These are phyloP conservation scores for Cyberlindnera suaveolens DNA, from an alignment of 805 yeast genomes.

Conservation along the genomic window DNA sequence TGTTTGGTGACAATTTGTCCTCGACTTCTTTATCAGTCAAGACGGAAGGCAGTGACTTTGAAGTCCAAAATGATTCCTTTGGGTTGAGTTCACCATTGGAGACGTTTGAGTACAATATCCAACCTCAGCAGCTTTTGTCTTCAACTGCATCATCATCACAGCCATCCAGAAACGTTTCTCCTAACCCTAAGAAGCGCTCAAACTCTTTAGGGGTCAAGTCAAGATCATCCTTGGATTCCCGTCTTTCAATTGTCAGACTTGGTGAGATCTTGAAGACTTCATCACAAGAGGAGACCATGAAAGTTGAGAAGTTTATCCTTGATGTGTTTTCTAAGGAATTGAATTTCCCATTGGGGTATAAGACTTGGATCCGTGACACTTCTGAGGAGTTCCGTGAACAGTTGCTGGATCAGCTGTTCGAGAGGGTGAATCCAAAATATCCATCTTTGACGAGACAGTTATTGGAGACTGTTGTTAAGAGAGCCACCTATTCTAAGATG, in stretches of 20 bases:
- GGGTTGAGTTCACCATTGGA: too few relatives aligned
- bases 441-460: constrained; percentile 26
- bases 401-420: constrained; percentile 43
- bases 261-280: constrained; percentile 44
- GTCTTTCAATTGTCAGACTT: constrained; percentile 51
- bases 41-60: too few relatives aligned
- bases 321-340: constrained; percentile 49
- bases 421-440: constrained; percentile 21
- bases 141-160: too few relatives aligned
- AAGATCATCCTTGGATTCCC: constrained; percentile 36
- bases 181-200: background rate
- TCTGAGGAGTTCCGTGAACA: constrained; percentile 42
- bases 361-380: constrained; percentile 84
- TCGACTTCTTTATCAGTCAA: too few relatives aligned
- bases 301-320: constrained; percentile 47
- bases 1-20: too few relatives aligned
- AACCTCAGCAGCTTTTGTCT: too few relatives aligned
- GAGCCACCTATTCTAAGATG: constrained; percentile 78
- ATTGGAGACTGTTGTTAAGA: constrained; percentile 66
- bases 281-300: constrained; percentile 48
- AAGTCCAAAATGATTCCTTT: too few relatives aligned
- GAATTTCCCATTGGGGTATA: constrained; percentile 67
- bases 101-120: too few relatives aligned
- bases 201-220: background rate
- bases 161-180: too few relatives aligned